Base-by-base conservation (phyloP, 306 rosid species). In the Quercus glauca region DNA sequence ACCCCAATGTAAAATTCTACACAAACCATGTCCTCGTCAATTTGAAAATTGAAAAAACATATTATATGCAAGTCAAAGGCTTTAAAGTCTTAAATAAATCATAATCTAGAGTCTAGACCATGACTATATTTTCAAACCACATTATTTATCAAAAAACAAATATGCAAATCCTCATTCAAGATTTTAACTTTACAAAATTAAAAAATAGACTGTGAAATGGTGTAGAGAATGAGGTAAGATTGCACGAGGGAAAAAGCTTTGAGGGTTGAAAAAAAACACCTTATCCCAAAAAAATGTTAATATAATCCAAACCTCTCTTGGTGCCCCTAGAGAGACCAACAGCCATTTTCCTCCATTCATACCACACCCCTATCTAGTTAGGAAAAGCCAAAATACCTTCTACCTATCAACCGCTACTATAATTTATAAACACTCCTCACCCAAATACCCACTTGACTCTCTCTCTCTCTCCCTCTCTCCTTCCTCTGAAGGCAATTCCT, bases 331-430 rank as follows among this genome's bases (percentile, higher is more conserved):
- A 91, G 80, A 84, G 89, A 77, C 89, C 87, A 85, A 83, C 82
- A 78, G 59, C 85, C 19, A 81, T 25, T 92, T 85, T 90, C 97
- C 88, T 87, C 95, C 99, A 90, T 94, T 74, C 90, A 80, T 64
- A 56, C n/a, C 77, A 51, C 63, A 78, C 79, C 92, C 92, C 97
- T 91, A 91, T 95, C 98, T 79, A 70, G 82, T 86, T 76, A 76
- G 83, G 84, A 91, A 91, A 84, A 86, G 95, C 90, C 97, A 90
- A 85, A 69, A 75, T 21, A 56, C 35, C 55, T 18, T 56, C 15
- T 73, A 78, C 31, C 73, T 82, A 82, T 74, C 90, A 81, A 79
- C 85, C 85, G 77, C 80, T 84, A 75, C 72, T 73, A 78, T 74
- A 77, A 43, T 3, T 31, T 84, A 75, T 76, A 35, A 76, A 73